A percentile compares a stretch with the other conserved stretches of the same genome.
phyloP scores from a whole-genome alignment of 2,329 filamentous ascomycete species.

The Penicillium sp. region DNA sequence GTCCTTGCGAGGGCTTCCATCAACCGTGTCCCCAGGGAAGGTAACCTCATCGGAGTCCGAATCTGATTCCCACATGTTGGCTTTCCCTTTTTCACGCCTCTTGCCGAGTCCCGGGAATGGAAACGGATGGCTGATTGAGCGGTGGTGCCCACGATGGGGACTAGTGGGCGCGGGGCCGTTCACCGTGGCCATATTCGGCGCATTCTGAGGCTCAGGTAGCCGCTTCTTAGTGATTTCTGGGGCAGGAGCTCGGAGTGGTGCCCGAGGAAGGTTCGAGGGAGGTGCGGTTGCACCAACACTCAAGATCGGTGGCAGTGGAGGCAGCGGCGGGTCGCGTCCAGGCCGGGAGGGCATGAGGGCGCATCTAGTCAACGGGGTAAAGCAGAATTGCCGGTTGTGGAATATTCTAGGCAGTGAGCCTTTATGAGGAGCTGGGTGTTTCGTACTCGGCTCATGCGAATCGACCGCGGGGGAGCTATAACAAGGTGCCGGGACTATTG shows the following conservation, averaged over 20 bases:
- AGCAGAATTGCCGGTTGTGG: not conserved
- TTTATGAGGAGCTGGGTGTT: conserved; percentile 18
- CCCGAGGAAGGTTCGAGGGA: conserved; percentile 25
- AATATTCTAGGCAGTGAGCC: conserved; percentile 6
- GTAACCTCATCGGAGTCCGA: conserved; percentile 48
- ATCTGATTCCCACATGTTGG: conserved; percentile 49
- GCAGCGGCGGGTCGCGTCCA: conserved; percentile 37
- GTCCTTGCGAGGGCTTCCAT: conserved; percentile 46
- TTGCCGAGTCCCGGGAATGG: conserved; percentile 64
- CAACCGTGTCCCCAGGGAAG: conserved; percentile 38
- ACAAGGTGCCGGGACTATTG: conserved; percentile 4
- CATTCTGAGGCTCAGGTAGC: conserved; percentile 32
- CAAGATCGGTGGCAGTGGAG: conserved; percentile 28
- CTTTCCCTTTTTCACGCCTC: conserved; percentile 57
- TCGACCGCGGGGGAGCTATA: conserved; percentile 22
- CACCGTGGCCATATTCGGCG: conserved; percentile 27
- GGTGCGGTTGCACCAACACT: conserved; percentile 25
- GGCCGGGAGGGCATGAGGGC: conserved; percentile 45
- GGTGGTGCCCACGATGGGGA: conserved; percentile 52
- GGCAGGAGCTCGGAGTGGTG: conserved; percentile 20
- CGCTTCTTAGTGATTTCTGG: conserved; percentile 28
- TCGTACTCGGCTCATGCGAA: conserved; percentile 23
- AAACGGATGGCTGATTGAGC: conserved; percentile 81
- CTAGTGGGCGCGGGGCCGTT: conserved; percentile 22
- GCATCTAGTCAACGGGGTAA: conserved; percentile 24